Evolutionary conservation across 495 filamentous ascomycete species (phyloP), one percentile per base, ranked within the genome.

Genomic region (Saxophila tyrrhenica): DNA sequence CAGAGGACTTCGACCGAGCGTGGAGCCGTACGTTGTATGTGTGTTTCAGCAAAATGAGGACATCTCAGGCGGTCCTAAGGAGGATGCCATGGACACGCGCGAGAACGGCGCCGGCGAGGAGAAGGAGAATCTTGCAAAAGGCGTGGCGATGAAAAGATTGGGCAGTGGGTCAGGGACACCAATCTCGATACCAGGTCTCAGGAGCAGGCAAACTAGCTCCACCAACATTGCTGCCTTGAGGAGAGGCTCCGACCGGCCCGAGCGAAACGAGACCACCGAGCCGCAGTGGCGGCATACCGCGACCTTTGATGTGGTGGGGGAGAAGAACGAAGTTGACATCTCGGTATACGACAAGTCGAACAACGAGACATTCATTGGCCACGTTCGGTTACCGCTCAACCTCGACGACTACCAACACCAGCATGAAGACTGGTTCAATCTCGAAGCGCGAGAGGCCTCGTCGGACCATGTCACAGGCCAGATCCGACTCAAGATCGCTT

Each of bases 201-300:
- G 88, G 59, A 95, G 89, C 65, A 80, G 92, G 21, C 91, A 96
- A 63, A 95, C 90, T 70, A 96, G 92, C 68, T 84, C 89, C 67
- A 94, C 89, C 41, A 94, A 89, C 64, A 94, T 46, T 75, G 79
- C 64, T 78, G 77, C 46, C 11, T 59, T 58, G 45, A 62, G 64
- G 39, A 55, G 62, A 46, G 63, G 62, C 19, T 44, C 64, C 13
- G 51, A 48, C 45, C 82, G 85, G 16, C 79, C 82, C 62, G 85
- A 85, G 65, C 78, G 72, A 10, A 71, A 71, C 35, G 75, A 76
- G 52, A 83, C 89, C 51, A 94, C 89, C 17, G 84, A 88, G 63
- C 94, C 94, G 1, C 86, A 87, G 58, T 98, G 92, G 92, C 86
- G 94, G 67, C 90, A 94, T 51, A 89, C 94, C 65, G 89, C 92